Base-by-base conservation (phyloP, 176 grass and related monocot species). In the Neostapfia colusana region DNA sequence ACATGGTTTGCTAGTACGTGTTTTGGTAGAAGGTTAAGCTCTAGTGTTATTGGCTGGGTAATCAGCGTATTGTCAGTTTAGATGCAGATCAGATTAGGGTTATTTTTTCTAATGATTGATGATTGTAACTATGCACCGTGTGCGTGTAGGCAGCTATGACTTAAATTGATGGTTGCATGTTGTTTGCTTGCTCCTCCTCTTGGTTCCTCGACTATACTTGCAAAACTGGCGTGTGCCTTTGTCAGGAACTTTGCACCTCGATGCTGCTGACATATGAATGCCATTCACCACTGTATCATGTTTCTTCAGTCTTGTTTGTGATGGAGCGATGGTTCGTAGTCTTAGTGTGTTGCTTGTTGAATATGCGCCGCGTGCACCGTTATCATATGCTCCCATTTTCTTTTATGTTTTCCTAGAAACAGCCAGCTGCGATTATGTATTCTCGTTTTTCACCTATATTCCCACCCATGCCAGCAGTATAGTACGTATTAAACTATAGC, bases 1-100 rank as follows among this genome's bases (percentile, higher is more conserved):
- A 79, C 26, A 79, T 82, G 70, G 18, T 48, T 48, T 63, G 4
- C n/a, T 74, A 55, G 68, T 36, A 50, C 34, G 31, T 65, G 16
- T 43, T 24, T 21, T 65, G 42, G 39, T n/a, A 54, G 50, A 60
- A 61, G 67, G 39, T 55, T 37, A 21, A 16, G 39, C 21, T 25
- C 13, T 4, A 8, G 38, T 77, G 67, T 51, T 71, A n/a, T 45
- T 62, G 11, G 13, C 13, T 71, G 18, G 37, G 10, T 21, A n/a
- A 14, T 11, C 2, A 39, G 37, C 28, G 1, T 51, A n/a, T n/a
- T 54, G 4, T 10, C 10, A 70, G 20, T 67, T 18, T 69, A 75
- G 49, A 25, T 67, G 10, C 25, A 38, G 21, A 61, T 73, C 20
- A 17, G n/a, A 18, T 45, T 38, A 63, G 75, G 37, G 3, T 11